A percentile compares a stretch with the other conserved stretches of the same genome.
Evolutionary conservation across 2,329 filamentous ascomycete genomes (phyloP).

Genomic region (Ilyonectria sp.): DNA sequence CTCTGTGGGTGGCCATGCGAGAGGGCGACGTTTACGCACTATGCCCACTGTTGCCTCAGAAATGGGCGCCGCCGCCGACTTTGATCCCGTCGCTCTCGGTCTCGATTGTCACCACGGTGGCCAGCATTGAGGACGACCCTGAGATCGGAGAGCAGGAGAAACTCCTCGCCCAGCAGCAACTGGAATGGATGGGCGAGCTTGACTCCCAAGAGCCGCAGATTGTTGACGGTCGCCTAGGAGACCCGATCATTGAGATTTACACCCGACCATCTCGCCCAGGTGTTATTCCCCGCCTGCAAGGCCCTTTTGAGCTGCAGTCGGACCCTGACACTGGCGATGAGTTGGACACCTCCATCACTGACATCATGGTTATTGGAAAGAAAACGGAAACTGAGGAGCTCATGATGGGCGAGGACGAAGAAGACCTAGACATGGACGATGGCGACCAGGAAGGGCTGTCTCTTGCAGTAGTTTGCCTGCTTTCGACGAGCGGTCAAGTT

Average conservation of each 20-base stretch:
- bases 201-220: slow-evolving; percentile 73
- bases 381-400: slow-evolving; percentile 73
- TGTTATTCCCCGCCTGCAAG: slow-evolving; percentile 72
- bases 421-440: slow-evolving; percentile 71
- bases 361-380: slow-evolving; percentile 75
- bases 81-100: slow-evolving; percentile 87
- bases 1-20: slow-evolving; percentile 95
- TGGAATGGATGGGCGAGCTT: slow-evolving; percentile 78
- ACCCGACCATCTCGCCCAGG: slow-evolving; percentile 71
- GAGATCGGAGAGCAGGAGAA: slow-evolving; percentile 67
- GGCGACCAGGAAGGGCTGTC: slow-evolving; percentile 73
- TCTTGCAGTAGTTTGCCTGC: slow-evolving; percentile 70
- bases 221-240: slow-evolving; percentile 64
- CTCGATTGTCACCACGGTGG: slow-evolving; percentile 83
- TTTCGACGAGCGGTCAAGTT: slow-evolving; percentile 73
- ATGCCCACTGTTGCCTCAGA: slow-evolving; percentile 88
- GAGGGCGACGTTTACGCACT: slow-evolving; percentile 94
- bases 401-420: slow-evolving; percentile 76
- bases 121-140: slow-evolving; percentile 73
- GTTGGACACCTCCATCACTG: slow-evolving; percentile 69
- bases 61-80: slow-evolving; percentile 84
- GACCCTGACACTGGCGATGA: slow-evolving; percentile 72
- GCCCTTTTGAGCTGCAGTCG: slow-evolving; percentile 72
- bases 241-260: slow-evolving; percentile 69
- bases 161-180: slow-evolving; percentile 74